These are phyloP conservation scores for Eudorina sp. DNA, from an alignment of 139 green algal genomes.

Conservation along the genomic window DNA sequence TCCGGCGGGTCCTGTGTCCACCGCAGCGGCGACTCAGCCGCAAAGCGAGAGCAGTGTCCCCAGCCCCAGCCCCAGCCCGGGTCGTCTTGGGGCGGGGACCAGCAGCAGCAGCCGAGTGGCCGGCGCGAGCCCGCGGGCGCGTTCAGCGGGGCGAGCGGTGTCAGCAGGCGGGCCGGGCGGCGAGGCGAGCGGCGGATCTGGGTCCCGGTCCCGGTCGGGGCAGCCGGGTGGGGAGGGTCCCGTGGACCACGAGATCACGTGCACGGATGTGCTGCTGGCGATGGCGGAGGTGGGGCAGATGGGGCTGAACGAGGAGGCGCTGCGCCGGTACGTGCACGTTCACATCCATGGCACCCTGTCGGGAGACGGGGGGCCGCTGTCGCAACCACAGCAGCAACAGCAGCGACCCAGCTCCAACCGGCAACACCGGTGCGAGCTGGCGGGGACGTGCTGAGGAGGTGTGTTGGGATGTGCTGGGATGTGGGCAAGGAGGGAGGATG, in stretches of 20 bases:
- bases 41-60: not conserved
- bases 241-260: conserved; percentile 34
- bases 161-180: not conserved
- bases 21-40: not conserved
- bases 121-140: not conserved
- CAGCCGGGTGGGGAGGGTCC: not conserved
- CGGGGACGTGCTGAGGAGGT: too few relatives aligned
- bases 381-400: too few relatives aligned
- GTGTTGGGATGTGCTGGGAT: too few relatives aligned
- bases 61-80: conserved; percentile 18
- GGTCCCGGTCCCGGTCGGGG: too few relatives aligned
- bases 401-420: too few relatives aligned
- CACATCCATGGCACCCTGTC: conserved; percentile 50
- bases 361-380: not conserved
- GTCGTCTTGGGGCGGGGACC: not conserved
- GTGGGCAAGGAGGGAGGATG: too few relatives aligned
- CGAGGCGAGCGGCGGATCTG: not conserved
- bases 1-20: not conserved
- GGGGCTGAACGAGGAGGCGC: conserved; percentile 47
- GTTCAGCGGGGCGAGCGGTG: not conserved
- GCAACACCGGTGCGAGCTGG: too few relatives aligned
- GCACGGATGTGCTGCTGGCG: conserved; percentile 55
- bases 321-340: conserved; percentile 38
- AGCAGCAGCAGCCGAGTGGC: not conserved
- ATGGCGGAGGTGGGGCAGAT: conserved; percentile 45